Conservation (phyloP, 2,329 filamentous ascomycete species). For the Cyanodermella asteris region DNA sequence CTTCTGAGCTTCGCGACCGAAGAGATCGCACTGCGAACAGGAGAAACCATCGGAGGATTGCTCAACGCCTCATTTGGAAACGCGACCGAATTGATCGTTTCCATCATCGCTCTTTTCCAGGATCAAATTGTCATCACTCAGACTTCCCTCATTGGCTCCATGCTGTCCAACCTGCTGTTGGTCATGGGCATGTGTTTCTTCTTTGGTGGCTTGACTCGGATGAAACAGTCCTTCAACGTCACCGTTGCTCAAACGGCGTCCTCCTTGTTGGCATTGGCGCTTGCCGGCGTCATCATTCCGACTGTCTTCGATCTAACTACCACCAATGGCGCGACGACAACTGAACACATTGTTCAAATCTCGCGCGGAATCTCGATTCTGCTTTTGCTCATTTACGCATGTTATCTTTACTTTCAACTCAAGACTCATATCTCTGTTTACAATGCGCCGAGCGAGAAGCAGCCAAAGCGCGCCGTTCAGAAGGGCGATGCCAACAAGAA, state of each 20-base stretch:
- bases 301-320: constrained; percentile 46
- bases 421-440: constrained; percentile 67
- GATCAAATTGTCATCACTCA: constrained; percentile 67
- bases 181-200: constrained; percentile 89
- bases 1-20: constrained; percentile 79
- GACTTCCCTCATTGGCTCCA: constrained; percentile 77
- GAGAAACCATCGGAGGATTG: constrained; percentile 70
- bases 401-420: constrained; percentile 78
- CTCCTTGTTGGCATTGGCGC: constrained; percentile 55
- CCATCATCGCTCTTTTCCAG: constrained; percentile 59
- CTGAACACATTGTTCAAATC: constrained; percentile 33
- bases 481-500: constrained; percentile 27
- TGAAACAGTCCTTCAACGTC: constrained; percentile 76
- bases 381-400: constrained; percentile 60
- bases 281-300: constrained; percentile 68
- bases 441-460: constrained; percentile 58
- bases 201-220: constrained; percentile 55
- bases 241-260: constrained; percentile 80
- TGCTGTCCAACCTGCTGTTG: constrained; percentile 72
- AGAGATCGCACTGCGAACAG: constrained; percentile 60
- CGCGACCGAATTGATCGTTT: constrained; percentile 74
- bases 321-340: constrained; percentile 18
- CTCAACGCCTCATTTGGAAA: constrained; percentile 86
- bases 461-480: constrained; percentile 32
- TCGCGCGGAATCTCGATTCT: constrained; percentile 61